Evolutionary conservation across 129 eudicot species (phyloP).

Genomic region (Centrapalus pauciflorus): DNA sequence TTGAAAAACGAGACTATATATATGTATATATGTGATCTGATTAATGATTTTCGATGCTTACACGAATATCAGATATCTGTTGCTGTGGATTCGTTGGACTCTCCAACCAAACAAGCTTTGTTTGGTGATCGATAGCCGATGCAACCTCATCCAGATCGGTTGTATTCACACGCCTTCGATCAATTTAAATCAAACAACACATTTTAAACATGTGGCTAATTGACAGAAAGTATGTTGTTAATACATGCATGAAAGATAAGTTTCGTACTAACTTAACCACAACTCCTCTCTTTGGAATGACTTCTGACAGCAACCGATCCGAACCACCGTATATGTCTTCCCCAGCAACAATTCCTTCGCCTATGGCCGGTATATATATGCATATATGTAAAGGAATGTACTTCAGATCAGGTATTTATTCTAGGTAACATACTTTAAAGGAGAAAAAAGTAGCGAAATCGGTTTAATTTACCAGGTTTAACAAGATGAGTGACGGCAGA

Average conservation of each 20-base stretch:
- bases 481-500: slow-evolving; percentile 82
- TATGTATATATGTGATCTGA: too few relatives aligned
- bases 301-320: slow-evolving; percentile 81
- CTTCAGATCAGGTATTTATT: too few relatives aligned
- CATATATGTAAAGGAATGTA: too few relatives aligned
- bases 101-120: slow-evolving; percentile 97
- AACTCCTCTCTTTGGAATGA: slow-evolving; percentile 71
- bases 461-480: slow-evolving; percentile 44
- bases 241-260: neutral
- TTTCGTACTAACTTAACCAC: slow-evolving; percentile 75
- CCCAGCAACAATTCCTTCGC: slow-evolving; percentile 96
- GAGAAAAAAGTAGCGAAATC: neutral
- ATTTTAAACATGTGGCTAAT: neutral
- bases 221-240: neutral
- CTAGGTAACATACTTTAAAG: too few relatives aligned
- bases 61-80: slow-evolving; percentile 89
- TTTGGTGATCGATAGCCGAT: slow-evolving; percentile 70
- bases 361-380: too few relatives aligned
- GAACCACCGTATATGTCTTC: slow-evolving; percentile 97
- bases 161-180: slow-evolving; percentile 74
- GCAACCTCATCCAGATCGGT: slow-evolving; percentile 82
- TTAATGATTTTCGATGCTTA: too few relatives aligned
- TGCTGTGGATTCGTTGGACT: slow-evolving; percentile 95
- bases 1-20: too few relatives aligned
- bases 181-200: neutral